Evolutionary conservation across 148 eudicot species (phyloP).

Genomic region (Rhododendron kiyosumense): DNA sequence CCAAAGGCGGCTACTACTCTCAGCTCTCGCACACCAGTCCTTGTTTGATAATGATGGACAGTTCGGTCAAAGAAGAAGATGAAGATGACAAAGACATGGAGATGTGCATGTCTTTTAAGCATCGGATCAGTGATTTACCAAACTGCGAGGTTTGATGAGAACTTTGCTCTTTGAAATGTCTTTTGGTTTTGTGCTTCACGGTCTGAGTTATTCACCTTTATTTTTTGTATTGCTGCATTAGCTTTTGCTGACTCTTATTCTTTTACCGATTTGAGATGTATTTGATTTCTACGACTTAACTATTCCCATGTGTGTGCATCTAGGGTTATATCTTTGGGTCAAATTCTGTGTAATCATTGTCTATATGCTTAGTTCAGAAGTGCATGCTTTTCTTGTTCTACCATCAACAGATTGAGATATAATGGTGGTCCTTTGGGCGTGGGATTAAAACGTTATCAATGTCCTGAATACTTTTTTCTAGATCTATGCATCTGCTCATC

Average conservation of each 20-base stretch:
- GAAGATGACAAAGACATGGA: not conserved
- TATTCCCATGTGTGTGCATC: not conserved
- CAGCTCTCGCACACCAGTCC: not conserved
- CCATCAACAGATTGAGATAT: not conserved
- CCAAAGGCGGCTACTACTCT: not conserved
- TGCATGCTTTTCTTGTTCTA: not conserved
- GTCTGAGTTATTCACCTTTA: not conserved
- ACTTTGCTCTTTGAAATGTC: not conserved
- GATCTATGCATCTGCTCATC: not conserved
- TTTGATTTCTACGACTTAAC: not conserved
- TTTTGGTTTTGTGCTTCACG: not conserved
- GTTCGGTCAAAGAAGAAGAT: not conserved
- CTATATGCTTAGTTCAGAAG: not conserved
- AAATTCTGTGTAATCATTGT: no score
- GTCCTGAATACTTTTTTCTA: not conserved
- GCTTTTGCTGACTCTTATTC: not conserved
- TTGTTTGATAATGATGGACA: not conserved
- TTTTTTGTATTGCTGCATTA: not conserved
- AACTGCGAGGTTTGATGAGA: constrained; percentile 1
- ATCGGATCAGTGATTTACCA: not conserved
- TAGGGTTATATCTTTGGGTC: not conserved
- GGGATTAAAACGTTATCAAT: not conserved
- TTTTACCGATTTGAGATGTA: not conserved
- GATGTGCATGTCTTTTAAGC: not conserved
- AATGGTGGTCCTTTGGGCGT: not conserved